These are phyloP conservation scores for Boechera retrofracta DNA, from an alignment of 345 rosid genomes.

Conservation along the genomic window DNA sequence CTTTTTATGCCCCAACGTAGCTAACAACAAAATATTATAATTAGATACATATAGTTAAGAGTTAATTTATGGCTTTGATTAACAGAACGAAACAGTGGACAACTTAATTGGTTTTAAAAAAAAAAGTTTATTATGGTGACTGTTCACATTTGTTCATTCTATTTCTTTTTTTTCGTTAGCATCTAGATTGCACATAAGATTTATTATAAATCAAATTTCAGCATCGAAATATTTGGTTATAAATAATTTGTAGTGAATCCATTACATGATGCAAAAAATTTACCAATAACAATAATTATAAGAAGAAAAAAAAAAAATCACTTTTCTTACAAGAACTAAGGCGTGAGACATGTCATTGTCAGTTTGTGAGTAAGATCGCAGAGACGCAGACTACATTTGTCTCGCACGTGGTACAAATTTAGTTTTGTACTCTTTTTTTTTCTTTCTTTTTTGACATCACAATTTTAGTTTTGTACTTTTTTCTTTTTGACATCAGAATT, in stretches of 20 bases:
- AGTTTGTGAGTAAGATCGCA: slow-evolving; percentile 28
- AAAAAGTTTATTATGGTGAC: neutral
- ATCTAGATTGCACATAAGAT: neutral
- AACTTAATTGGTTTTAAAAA: neutral
- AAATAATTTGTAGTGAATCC: neutral
- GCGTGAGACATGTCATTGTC: slow-evolving; percentile 34
- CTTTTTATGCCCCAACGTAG: slow-evolving; percentile 17
- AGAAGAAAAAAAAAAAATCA: neutral
- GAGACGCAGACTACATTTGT: slow-evolving; percentile 20
- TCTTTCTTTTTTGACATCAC: neutral
- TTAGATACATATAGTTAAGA: slow-evolving; percentile 23
- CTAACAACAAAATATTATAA: slow-evolving; percentile 12
- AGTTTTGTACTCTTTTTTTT: neutral
- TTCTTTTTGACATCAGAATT: neutral
- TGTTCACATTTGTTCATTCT: neutral
- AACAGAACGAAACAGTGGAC: slow-evolving; percentile 19
- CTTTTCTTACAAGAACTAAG: slow-evolving; percentile 16
- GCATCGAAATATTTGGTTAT: neutral
- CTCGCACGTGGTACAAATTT: slow-evolving; percentile 39
- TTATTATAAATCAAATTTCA: no score
- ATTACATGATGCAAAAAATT: neutral
- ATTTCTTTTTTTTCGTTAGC: neutral
- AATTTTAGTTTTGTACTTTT: neutral
- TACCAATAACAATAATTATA: neutral
- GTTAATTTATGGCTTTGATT: slow-evolving; percentile 10